Base-by-base conservation (phyloP, 164 flowering plant genomes). In the Brasenia schreberi region DNA sequence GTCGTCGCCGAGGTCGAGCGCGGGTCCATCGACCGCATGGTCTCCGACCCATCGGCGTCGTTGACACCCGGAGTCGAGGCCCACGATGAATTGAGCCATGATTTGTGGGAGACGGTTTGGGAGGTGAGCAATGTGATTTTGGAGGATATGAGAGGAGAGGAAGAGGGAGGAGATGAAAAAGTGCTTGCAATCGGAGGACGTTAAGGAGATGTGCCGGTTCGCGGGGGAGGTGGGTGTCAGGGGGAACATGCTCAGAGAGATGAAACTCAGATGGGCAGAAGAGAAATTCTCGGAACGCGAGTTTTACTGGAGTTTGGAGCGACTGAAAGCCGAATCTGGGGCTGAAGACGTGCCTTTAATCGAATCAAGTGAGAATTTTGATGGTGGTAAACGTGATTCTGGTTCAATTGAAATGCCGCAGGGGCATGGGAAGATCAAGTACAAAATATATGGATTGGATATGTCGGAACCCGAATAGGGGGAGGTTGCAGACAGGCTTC, bases 371-470 rank as follows among this genome's bases (percentile, higher is more conserved):
- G 43, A 14, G 58, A 77, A 16, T 44, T 78, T 67, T 11, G 33
- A 18, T 5, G 19, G 5, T n/a, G 73, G 33, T 12, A 19, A 18
- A 5, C 27, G 1, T 27, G 76, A 53, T 42, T 33, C 65, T 18
- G 74, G 67, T 61, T 77, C 67, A 58, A 64, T 78, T 23, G 60
- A 81, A 3, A 80, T 94, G 66, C 96, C 97, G 0, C 82, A 80
- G 78, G 81, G 97, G 67, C 78, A 71, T 44, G 97, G 97, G 75
- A 87, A 85, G 83, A 78, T 88, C 16, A 83, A 77, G 77, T 92
- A 88, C 76, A 89, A 80, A 82, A 84, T 92, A 63, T 88, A 92
- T 73, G 97, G 99, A 18, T 85, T 95, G 71, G 97, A 92, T 77
- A 78, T 92, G 33, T 95, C 99, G 7, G 84, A 80, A 16, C 74